Base-by-base conservation (phyloP, 148 eudicot genomes). In the Limonium bicolor region DNA sequence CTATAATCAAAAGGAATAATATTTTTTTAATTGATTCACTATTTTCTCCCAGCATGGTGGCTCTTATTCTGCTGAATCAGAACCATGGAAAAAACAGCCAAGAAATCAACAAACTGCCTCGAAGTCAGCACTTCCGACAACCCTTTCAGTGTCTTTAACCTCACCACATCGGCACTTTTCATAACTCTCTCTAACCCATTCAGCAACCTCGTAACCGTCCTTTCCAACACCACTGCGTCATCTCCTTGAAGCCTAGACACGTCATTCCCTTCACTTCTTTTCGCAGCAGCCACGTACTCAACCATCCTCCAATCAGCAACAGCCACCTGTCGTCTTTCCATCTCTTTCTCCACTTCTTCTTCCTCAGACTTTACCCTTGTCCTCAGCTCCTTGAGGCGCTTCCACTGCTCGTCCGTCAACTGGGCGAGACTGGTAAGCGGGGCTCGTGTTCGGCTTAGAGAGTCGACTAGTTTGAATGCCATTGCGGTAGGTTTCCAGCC, bases 401-500 rank as follows among this genome's bases (percentile, higher is more conserved):
- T 57, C 15, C 42, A 40, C 49, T 84, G 95, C 5, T 57, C 76
- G 6, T 73, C 85, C 3, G 52, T 59, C 49, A 84, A 11, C 21
- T 55, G 62, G 2, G 37, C 51, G 12, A 63, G 44, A 47, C 70
- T 68, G 12, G 60, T 49, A 2, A 66, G 49, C 0, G 70, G 71
- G 0, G 39, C 35, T 22, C 61, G 48, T 4, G 67, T 67, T 20
- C 5, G 20, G 20, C 62, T 40, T 1, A 72, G 47, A 1, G 70
- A 53, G 3, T 74, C 82, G 5, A 81, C 48, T 0, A 86, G 62
- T 13, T 42, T 48, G n/a, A 86, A 72, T 12, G 56, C 62, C 23
- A 43, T 24, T n/a, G 39, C 54, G 2, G 86, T 71, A 0, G 95
- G 95, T 55, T 81, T 86, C 95, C 95, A 86, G 0, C 95, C 92